These are phyloP conservation scores for Aaosphaeria pasadenensis DNA, from an alignment of 2,329 filamentous ascomycete genomes.

Conservation along the genomic window DNA sequence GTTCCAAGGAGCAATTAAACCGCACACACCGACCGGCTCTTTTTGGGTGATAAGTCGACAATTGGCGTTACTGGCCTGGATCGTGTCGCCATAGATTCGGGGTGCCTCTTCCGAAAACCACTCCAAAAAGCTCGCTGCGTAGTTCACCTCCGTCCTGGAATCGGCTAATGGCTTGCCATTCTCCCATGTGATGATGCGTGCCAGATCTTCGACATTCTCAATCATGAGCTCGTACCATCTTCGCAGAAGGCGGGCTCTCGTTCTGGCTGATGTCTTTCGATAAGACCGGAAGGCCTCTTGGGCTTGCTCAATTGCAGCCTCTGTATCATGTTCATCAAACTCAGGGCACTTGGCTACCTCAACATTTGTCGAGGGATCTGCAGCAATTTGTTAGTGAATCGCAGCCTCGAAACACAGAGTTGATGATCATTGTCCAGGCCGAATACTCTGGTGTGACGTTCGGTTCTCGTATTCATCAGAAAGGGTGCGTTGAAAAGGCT, in stretches of 20 bases:
- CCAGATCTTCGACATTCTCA: conserved; percentile 76
- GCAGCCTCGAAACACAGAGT: too few species aligned
- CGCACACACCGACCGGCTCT: conserved; percentile 81
- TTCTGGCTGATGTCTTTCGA: conserved; percentile 67
- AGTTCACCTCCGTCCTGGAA: conserved; percentile 38
- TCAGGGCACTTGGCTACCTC: conserved; percentile 83
- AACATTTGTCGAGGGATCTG: conserved; percentile 76
- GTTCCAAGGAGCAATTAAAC: conserved; percentile 85
- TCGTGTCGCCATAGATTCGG: conserved; percentile 61
- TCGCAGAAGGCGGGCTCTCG: conserved; percentile 70
- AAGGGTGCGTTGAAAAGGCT: neutral
- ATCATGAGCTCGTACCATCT: conserved; percentile 80
- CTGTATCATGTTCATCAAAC: conserved; percentile 73
- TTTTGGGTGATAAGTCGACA: conserved; percentile 77
- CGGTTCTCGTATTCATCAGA: too few species aligned
- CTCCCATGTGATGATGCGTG: conserved; percentile 82
- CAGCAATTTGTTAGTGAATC: conserved; percentile 4
- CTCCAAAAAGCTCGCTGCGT: conserved; percentile 40
- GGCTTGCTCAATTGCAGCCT: conserved; percentile 80
- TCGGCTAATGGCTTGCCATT: conserved; percentile 77
- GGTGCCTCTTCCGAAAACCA: conserved; percentile 42
- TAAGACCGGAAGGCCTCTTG: conserved; percentile 70
- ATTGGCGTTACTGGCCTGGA: conserved; percentile 64
- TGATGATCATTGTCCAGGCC: too few species aligned
- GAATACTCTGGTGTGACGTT: neutral